These are phyloP conservation scores for Bretschneidera sinensis DNA, from an alignment of 345 rosid species.

Conservation along the genomic window DNA sequence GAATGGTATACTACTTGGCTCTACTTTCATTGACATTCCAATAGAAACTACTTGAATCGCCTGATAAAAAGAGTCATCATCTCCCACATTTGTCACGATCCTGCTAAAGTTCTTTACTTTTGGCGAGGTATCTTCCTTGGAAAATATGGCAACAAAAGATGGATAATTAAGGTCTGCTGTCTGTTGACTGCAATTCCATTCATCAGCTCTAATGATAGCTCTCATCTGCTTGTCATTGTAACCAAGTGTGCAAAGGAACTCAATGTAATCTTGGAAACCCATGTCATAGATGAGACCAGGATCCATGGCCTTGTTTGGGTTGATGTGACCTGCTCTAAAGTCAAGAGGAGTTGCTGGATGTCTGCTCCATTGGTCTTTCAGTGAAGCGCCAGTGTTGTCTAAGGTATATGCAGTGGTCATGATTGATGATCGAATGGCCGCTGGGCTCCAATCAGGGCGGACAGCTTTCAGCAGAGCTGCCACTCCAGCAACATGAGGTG, in stretches of 20 bases:
- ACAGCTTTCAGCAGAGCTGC: constrained; percentile 47
- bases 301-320: constrained; percentile 37
- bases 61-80: no score
- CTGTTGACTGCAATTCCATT: constrained; percentile 26
- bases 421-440: constrained; percentile 43
- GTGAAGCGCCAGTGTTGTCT: constrained; percentile 18
- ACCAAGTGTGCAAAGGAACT: constrained; percentile 33
- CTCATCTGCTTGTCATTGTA: constrained; percentile 34
- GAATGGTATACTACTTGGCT: no score
- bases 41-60: no score
- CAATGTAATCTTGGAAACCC: constrained; percentile 30
- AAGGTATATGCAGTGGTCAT: constrained; percentile 41
- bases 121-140: constrained; percentile 16
- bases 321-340: constrained; percentile 43
- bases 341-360: constrained; percentile 37
- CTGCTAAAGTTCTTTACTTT: no score
- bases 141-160: constrained; percentile 26
- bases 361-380: constrained; percentile 17
- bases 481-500: constrained; percentile 59
- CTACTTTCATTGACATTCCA: no score
- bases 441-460: constrained; percentile 36
- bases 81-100: constrained; percentile 31
- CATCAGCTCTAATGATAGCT: constrained; percentile 24
- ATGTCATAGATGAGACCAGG: constrained; percentile 47
- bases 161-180: constrained; percentile 31